Percentiles rank a stretch among this genome's conserved stretches.
Conservation (phyloP, 2,329 filamentous ascomycete genomes). For the Fusarium tricinctum region DNA sequence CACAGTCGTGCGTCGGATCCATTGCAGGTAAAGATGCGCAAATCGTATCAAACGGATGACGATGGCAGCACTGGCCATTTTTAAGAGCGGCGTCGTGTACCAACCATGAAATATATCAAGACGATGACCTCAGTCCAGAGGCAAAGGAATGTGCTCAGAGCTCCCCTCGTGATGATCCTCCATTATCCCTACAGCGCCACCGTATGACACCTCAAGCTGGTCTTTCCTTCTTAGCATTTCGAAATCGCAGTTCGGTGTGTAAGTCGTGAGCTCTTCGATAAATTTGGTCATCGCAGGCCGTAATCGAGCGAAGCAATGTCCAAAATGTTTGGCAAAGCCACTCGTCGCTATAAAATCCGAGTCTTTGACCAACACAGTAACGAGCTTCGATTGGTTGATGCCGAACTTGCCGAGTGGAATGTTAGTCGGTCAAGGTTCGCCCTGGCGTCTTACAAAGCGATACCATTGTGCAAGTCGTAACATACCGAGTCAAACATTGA, state of each 20-base stretch:
- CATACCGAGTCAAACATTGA: conserved; percentile 17
- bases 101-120: not conserved
- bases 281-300: conserved; percentile 12
- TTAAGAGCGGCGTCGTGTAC: not conserved
- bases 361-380: conserved; percentile 9
- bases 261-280: conserved; percentile 12
- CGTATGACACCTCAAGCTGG: conserved; percentile 20
- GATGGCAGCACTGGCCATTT: conserved; percentile 7
- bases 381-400: conserved; percentile 25
- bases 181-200: conserved; percentile 7
- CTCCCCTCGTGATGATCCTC: conserved; percentile 4
- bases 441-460: conserved; percentile 1
- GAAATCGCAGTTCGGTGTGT: conserved; percentile 15
- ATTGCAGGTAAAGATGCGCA: conserved; percentile 6
- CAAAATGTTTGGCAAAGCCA: conserved; percentile 28
- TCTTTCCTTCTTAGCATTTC: conserved; percentile 29
- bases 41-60: not conserved
- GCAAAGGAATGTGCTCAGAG: conserved; percentile 27
- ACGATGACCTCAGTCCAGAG: conserved; percentile 27
- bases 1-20: conserved; percentile 7
- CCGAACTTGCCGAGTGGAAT: conserved; percentile 20
- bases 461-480: not conserved
- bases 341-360: conserved; percentile 11
- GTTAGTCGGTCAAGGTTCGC: conserved; percentile 1
- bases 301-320: conserved; percentile 26